Evolutionary conservation across 306 rosid genomes (phyloP), one percentile per base, ranked within the genome.

Genomic region (Elaeagnus macrophylla): DNA sequence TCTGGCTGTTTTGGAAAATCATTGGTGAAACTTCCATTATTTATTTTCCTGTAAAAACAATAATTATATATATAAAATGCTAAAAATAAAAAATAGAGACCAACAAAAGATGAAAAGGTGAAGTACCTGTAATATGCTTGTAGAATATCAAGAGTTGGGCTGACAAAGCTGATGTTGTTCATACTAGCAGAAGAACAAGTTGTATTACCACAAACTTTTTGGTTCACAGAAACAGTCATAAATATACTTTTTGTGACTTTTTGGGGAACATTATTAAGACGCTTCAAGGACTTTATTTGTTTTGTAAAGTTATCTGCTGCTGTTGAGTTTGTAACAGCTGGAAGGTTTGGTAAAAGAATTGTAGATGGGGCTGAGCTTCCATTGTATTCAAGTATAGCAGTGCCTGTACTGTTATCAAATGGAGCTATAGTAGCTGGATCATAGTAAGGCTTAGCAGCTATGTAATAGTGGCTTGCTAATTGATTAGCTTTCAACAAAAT

Each of bases 91-190:
- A 25, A 25, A 25, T 20, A 20, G 1, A 25, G 4, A 25, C 0
- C 32, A 25, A 25, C 2, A 25, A n/a, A n/a, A n/a, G n/a, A n/a
- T n/a, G n/a, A n/a, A n/a, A 46, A 12, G 12, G 12, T 7, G 1
- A 44, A 4, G 10, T 72, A 67, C 72, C 63, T 37, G 37, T 68
- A 69, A 39, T 69, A 75, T 42, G 79, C 79, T 54, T 64, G 64
- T 8, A 68, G 46, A 7, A 74, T 48, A 44, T 60, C 68, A 12
- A 57, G 56, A 7, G 12, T 32, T 20, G 79, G 75, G 10, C 19
- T 39, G n/a, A 2, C 43, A 32, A 75, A 75, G 13, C 79, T 75
- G 9, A 69, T 52, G 50, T 69, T 75, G 62, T 60, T 75, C 44
- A 75, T 50, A 46, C 79, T 69, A 7, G 79, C 32, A 32, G 72